Percentiles rank a stretch among this genome's conserved stretches.
These are phyloP conservation scores for Bretschneidera sinensis DNA, from an alignment of 345 rosid genomes.

Conservation along the genomic window DNA sequence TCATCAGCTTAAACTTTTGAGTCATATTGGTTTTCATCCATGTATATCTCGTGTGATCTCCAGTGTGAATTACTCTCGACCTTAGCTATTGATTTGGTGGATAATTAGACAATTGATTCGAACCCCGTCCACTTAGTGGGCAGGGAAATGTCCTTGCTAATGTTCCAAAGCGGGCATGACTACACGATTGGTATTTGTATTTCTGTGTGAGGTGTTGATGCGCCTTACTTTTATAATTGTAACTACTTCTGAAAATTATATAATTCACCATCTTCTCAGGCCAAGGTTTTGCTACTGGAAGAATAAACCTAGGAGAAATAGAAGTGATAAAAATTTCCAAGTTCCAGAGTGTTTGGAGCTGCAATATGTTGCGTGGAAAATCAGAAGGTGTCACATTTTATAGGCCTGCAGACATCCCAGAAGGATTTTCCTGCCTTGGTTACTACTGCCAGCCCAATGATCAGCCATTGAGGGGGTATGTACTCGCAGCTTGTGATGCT, in stretches of 20 bases:
- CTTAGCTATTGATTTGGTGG: too few species aligned
- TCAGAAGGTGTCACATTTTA: constrained; percentile 52
- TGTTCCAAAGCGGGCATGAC: too few species aligned
- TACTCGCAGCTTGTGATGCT: constrained; percentile 55
- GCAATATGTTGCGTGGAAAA: constrained; percentile 35
- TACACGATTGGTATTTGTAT: too few species aligned
- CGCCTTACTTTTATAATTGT: too few species aligned
- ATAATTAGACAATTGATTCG: too few species aligned
- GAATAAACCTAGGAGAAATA: constrained; percentile 60
- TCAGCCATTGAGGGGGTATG: constrained; percentile 59
- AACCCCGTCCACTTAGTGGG: too few species aligned
- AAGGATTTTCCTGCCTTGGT: constrained; percentile 70
- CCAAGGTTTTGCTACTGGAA: constrained; percentile 59
- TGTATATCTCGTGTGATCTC: too few species aligned
- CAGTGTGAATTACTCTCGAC: too few species aligned
- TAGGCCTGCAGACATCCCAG: constrained; percentile 59
- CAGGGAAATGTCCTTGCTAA: too few species aligned
- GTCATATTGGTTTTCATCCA: too few species aligned
- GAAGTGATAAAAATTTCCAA: constrained; percentile 55
- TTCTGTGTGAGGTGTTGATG: too few species aligned
- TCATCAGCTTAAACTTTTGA: too few species aligned
- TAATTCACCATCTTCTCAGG: constrained; percentile 41
- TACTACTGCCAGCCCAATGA: constrained; percentile 66
- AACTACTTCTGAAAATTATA: not conserved
- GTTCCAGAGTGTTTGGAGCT: constrained; percentile 66